phyloP scores from a whole-genome alignment of 129 eudicot species.

The Cynara cardunculus region DNA sequence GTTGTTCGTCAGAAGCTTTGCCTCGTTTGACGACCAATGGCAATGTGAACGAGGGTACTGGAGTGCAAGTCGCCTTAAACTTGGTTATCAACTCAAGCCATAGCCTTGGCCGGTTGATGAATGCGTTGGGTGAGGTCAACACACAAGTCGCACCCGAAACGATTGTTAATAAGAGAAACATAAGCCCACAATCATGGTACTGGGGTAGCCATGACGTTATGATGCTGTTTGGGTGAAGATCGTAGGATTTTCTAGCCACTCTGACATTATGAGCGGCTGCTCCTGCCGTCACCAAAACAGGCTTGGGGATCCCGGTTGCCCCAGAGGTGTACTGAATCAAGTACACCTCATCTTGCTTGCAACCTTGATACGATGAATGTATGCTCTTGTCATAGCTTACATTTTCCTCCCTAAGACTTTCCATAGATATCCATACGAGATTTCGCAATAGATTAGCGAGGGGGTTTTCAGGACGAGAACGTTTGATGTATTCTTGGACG shows the following conservation, averaged over 20 bases:
- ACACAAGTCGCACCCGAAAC: constrained; percentile 77
- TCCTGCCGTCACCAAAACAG: constrained; percentile 75
- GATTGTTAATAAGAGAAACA: constrained; percentile 63
- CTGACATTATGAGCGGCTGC: constrained; percentile 86
- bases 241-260: constrained; percentile 59
- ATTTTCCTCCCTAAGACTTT: constrained; percentile 25
- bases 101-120: constrained; percentile 62
- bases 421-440: constrained; percentile 46
- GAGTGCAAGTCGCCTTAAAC: constrained; percentile 71
- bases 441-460: constrained; percentile 30
- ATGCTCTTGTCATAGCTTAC: neutral
- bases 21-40: constrained; percentile 76
- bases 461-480: constrained; percentile 13
- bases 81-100: constrained; percentile 80
- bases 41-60: constrained; percentile 74
- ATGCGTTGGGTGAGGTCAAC: constrained; percentile 60
- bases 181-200: constrained; percentile 88
- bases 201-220: constrained; percentile 81
- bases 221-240: constrained; percentile 63
- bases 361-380: constrained; percentile 45
- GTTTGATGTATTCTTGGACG: constrained; percentile 28
- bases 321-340: constrained; percentile 85
- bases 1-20: constrained; percentile 26
- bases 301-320: constrained; percentile 74
- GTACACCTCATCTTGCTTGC: constrained; percentile 51